A percentile compares a stretch with the other conserved stretches of the same genome.
phyloP scores from a whole-genome alignment of 2,329 filamentous ascomycete genomes.

The Cercospora citrullina region DNA sequence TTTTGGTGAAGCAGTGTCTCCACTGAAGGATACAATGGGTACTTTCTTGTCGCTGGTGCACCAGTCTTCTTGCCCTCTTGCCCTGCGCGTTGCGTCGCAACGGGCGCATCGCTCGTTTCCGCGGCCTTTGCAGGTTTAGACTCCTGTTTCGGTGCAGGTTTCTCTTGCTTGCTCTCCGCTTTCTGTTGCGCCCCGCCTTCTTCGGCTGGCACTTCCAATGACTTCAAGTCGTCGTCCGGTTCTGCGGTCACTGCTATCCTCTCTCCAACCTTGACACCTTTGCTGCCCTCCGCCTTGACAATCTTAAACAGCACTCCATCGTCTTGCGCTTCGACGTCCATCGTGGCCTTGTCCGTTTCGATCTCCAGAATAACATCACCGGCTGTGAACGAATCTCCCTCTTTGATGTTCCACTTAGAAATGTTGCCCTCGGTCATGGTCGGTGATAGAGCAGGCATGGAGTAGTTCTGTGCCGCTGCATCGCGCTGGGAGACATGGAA shows the following conservation, averaged over 20 bases:
- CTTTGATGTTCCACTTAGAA: slow-evolving; percentile 79
- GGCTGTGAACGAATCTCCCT: slow-evolving; percentile 77
- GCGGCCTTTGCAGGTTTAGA: slow-evolving; percentile 16
- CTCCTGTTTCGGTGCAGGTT: slow-evolving; percentile 19
- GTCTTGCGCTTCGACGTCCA: slow-evolving; percentile 92
- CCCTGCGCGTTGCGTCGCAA: slow-evolving; percentile 15
- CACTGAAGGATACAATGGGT: slow-evolving; percentile 81
- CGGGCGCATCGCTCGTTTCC: slow-evolving; percentile 16
- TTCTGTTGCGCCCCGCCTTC: slow-evolving; percentile 41
- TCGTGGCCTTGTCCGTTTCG: slow-evolving; percentile 90
- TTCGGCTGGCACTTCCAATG: slow-evolving; percentile 73
- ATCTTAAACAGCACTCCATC: slow-evolving; percentile 87
- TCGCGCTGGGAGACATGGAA: slow-evolving; percentile 32
- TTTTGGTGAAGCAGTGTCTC: slow-evolving; percentile 77
- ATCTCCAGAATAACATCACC: slow-evolving; percentile 89
- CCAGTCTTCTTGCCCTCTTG: slow-evolving; percentile 32
- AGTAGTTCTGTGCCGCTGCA: slow-evolving; percentile 80
- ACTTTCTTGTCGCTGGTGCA: slow-evolving; percentile 64
- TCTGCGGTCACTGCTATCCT: slow-evolving; percentile 84
- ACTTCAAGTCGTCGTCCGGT: slow-evolving; percentile 72
- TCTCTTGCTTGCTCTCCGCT: slow-evolving; percentile 14
- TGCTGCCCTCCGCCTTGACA: slow-evolving; percentile 69
- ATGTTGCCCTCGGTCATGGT: slow-evolving; percentile 96
- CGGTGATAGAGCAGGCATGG: slow-evolving; percentile 86
- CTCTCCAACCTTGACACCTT: slow-evolving; percentile 73